These are phyloP conservation scores for Strobilomyces dryophilus DNA, from an alignment of 768 basidiomycete species.

Conservation along the genomic window DNA sequence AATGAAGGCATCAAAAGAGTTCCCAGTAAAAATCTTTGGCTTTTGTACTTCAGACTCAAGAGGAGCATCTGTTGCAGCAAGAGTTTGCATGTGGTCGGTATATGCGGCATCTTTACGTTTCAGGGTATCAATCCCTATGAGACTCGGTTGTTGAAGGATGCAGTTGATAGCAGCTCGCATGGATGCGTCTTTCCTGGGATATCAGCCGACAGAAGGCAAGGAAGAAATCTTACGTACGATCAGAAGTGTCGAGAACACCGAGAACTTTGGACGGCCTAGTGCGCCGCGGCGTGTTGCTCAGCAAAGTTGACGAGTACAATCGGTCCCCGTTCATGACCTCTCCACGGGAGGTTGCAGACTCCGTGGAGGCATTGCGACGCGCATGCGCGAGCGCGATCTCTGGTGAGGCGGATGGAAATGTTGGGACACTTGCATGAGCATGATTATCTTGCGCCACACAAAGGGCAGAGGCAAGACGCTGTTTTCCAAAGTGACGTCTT, in stretches of 20 bases:
- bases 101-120: not conserved
- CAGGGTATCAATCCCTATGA: conserved; percentile 17
- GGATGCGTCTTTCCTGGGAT: conserved; percentile 18
- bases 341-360: not conserved
- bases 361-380: conserved; percentile 1
- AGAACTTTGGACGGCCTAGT: conserved; percentile 24
- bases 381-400: conserved; percentile 28
- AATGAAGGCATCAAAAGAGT: conserved; percentile 3
- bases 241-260: conserved; percentile 20
- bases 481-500: conserved; percentile 57
- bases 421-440: not conserved
- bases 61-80: not conserved
- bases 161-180: conserved; percentile 29
- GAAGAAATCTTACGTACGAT: conserved; percentile 22
- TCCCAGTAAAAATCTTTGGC: not conserved
- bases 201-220: conserved; percentile 3
- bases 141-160: conserved; percentile 23
- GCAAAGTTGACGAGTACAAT: not conserved
- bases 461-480: conserved; percentile 49
- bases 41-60: conserved; percentile 11
- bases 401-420: conserved; percentile 11
- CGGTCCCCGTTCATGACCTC: conserved; percentile 1
- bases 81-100: not conserved
- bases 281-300: conserved; percentile 3
- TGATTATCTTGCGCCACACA: conserved; percentile 11